Base-by-base conservation (phyloP, 345 rosid species). In the Syzygium grande region DNA sequence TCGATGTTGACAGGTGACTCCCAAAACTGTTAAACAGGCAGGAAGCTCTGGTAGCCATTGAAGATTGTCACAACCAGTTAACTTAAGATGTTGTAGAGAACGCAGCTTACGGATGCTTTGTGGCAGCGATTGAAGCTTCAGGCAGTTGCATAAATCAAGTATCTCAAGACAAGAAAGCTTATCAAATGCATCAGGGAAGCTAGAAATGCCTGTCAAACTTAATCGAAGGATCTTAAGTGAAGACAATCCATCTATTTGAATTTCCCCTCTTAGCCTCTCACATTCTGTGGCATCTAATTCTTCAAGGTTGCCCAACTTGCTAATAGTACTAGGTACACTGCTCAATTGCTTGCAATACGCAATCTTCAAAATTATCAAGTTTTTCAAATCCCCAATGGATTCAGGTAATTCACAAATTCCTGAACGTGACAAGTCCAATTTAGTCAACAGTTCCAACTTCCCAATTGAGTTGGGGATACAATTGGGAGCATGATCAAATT, bases 111-210 rank as follows among this genome's bases (percentile, higher is more conserved):
- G 1, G 13, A 73, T 73, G 25, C 49, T 73, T 34, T 73, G 25
- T 1, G 0, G 25, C 49, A 73, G 43, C 4, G 14, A 73, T 73
- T 19, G 25, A 38, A 73, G 49, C 80, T 2, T 73, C 25, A 2
- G 0, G 0, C 1, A 19, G 25, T 34, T 0, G 0, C 5, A 5
- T 34, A 68, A 58, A 23, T 58, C n/a, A 25, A 58, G n/a, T 73
- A 34, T 3, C 49, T 73, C 80, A 34, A 73, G 14, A 73, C 0
- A 0, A 68, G 79, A 17, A 30, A 68, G 46, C 25, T 17, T 68
- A 68, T 68, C 3, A 0, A 4, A 68, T 34, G 11, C 12, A 2
- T 1, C 0, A 0, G 22, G 23, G 25, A 68, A 68, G 79, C 11
- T 5, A 4, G 7, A 17, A 68, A 68, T 0, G 25, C 23, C 0